A percentile compares a stretch with the other conserved stretches of the same genome.
phyloP scores from a whole-genome alignment of 306 rosid genomes.

The Vicia sativa region DNA sequence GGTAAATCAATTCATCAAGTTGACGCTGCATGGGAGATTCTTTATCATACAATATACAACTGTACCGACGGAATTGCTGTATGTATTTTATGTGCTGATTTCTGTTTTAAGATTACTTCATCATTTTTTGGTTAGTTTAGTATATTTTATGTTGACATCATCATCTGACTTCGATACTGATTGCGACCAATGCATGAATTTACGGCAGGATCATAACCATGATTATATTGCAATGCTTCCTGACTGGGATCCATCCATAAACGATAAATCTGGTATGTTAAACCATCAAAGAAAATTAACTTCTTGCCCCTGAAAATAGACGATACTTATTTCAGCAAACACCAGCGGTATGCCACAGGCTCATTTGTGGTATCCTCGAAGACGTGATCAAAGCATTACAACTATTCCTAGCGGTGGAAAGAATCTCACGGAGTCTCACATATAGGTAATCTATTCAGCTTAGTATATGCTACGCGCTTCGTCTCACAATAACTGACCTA shows the following conservation, averaged over 20 bases:
- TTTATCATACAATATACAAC: constrained; percentile 84
- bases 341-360: constrained; percentile 57
- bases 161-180: constrained; percentile 23
- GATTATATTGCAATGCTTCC: constrained; percentile 86
- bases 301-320: constrained; percentile 50
- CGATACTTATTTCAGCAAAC: constrained; percentile 47
- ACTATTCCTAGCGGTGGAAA: constrained; percentile 66
- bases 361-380: constrained; percentile 85
- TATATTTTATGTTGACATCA: neutral
- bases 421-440: constrained; percentile 64
- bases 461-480: neutral
- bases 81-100: constrained; percentile 41
- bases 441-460: constrained; percentile 63
- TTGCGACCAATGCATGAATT: constrained; percentile 24
- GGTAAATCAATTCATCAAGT: constrained; percentile 70
- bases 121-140: too few species aligned
- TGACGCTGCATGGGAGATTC: constrained; percentile 90
- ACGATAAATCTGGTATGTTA: constrained; percentile 31
- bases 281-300: constrained; percentile 41
- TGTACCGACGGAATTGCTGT: constrained; percentile 91
- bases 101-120: constrained; percentile 10
- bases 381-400: constrained; percentile 67
- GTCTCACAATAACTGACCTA: neutral
- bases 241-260: constrained; percentile 76
- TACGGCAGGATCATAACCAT: constrained; percentile 80